Evolutionary conservation across 257 asterid genomes (phyloP), one percentile per base, ranked within the genome.

Genomic region (Linderniella brevidens): DNA sequence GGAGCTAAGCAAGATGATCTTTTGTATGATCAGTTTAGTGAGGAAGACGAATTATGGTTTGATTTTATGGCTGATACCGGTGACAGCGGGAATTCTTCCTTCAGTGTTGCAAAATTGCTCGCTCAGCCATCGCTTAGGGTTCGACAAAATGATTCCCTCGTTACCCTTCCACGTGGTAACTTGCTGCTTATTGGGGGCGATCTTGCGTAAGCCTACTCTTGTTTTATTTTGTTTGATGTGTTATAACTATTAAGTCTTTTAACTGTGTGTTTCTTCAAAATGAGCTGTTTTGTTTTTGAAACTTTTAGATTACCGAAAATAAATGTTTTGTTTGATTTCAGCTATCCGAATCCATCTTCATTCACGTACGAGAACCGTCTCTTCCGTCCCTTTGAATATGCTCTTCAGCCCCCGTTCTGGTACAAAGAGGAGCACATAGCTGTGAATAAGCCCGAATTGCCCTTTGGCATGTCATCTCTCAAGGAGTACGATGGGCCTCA

Each of bases 21-120:
- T 53, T 62, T 90, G 64, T 90, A 90, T 35, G 92, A 85, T 60
- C 99, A 90, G 59, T 81, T 72, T 52, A 71, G 78, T 50, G 96
- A 71, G 55, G 66, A 66, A 58, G 94, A 90, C 36, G 99, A 86
- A 62, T 50, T 90, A 47, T 90, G 99, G 99, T 90, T 90, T 64
- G 99, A 90, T 70, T 90, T 90, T 66, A 90, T 90, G 99, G 96
- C 96, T 46, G 99, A 90, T 67, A 90, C 99, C 11, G 99, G 99
- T 18, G 99, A 90, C 57, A 96, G 99, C 56, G 99, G 99, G 44
- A 90, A 90, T 72, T 77, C 99, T 59, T 74, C 96, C 9, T 90
- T 85, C 63, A 66, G 75, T 63, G 92, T 90, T 52, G 96, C 96
- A 13, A 73, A 76, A 41, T 94, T 90, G 64, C 93, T 90, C 41